Evolutionary conservation across 306 rosid genomes (phyloP).

Genomic region (Benincasa hispida): DNA sequence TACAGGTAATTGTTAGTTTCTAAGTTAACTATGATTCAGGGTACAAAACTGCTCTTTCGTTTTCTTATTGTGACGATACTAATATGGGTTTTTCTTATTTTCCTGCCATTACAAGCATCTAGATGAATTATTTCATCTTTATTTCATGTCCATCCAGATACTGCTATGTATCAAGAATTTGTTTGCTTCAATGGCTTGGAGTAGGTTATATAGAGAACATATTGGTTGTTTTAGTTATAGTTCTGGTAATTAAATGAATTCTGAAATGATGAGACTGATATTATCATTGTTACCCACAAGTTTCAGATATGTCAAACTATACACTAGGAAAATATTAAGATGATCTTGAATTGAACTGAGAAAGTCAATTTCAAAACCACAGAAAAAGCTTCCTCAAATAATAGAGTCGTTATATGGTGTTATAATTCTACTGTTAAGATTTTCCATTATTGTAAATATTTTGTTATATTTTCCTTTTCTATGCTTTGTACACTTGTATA

Average conservation of each 20-base stretch:
- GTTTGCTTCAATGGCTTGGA: background rate
- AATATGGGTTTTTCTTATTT: background rate
- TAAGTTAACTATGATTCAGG: background rate
- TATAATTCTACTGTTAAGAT: too few relatives aligned
- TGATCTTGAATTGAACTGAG: background rate
- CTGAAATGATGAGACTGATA: background rate
- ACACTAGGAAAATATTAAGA: background rate
- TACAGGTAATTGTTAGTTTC: conserved; percentile 44
- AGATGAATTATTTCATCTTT: background rate
- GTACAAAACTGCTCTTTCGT: background rate
- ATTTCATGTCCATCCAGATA: background rate
- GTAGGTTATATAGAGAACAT: background rate
- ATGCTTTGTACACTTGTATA: too few relatives aligned
- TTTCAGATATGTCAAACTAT: background rate
- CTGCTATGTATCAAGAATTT: background rate
- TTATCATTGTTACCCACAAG: background rate
- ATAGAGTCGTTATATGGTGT: background rate
- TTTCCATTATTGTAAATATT: too few relatives aligned
- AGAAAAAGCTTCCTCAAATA: background rate
- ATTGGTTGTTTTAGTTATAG: background rate
- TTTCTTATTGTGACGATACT: background rate
- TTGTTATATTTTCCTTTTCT: too few relatives aligned
- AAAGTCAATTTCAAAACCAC: background rate
- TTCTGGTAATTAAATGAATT: background rate
- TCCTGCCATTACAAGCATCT: background rate